Evolutionary conservation across 2,329 filamentous ascomycete species (phyloP).

Genomic region (Setomelanomma holmii): DNA sequence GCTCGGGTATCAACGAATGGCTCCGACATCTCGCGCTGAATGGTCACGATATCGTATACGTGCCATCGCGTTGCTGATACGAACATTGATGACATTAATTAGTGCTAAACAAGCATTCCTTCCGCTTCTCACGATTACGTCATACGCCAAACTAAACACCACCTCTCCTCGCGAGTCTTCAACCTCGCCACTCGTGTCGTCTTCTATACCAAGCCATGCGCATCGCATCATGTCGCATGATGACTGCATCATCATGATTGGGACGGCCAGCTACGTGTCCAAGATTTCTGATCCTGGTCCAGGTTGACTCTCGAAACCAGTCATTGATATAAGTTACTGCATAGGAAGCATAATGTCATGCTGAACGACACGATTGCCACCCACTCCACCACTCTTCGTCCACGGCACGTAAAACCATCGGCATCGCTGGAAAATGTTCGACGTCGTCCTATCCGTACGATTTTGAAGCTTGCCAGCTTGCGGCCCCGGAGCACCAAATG

Average conservation of each 20-base stretch:
- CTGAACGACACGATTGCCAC: not conserved
- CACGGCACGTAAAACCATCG: not conserved
- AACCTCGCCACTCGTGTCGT: not conserved
- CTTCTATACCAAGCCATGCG: too few species aligned
- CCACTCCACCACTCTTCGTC: not conserved
- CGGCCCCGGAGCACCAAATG: not conserved
- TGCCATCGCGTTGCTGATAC: slow-evolving; percentile 4
- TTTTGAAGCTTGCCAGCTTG: not conserved
- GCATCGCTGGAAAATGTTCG: not conserved
- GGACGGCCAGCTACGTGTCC: not conserved
- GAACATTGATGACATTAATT: not conserved
- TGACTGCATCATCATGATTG: not conserved
- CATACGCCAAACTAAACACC: too few species aligned
- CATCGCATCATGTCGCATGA: too few species aligned
- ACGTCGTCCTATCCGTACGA: not conserved
- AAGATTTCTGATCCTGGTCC: not conserved
- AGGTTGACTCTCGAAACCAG: slow-evolving; percentile 1
- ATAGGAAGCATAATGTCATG: not conserved
- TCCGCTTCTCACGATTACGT: slow-evolving; percentile 1
- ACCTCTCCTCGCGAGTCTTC: not conserved
- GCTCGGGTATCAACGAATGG: not conserved
- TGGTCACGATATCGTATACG: not conserved
- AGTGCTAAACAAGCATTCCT: slow-evolving; percentile 1
- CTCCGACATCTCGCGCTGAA: slow-evolving; percentile 4
- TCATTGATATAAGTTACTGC: not conserved